phyloP scores from a whole-genome alignment of 345 rosid species.

The Carallia brachiata region DNA sequence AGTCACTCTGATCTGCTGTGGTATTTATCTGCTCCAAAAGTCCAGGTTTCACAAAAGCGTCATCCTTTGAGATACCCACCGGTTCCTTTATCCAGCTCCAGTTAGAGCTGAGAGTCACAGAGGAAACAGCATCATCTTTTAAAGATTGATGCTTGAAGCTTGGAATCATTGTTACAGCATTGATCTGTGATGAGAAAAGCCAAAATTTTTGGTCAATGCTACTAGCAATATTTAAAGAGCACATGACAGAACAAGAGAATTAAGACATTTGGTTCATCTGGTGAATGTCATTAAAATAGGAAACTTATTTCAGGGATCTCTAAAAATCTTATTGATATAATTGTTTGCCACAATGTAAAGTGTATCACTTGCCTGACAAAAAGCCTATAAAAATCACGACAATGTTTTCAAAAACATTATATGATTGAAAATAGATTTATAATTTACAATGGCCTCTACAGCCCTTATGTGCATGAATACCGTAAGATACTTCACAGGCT shows the following conservation, averaged over 20 bases:
- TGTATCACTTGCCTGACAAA: neutral
- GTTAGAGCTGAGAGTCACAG: conserved; percentile 39
- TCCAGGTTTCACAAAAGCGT: conserved; percentile 62
- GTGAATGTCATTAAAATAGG: neutral
- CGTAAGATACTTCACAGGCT: too few species aligned
- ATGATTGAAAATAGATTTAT: too few species aligned
- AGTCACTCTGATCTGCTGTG: conserved; percentile 82
- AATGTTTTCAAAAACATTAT: neutral
- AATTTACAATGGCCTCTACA: too few species aligned
- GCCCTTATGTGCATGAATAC: too few species aligned
- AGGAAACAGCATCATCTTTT: conserved; percentile 42
- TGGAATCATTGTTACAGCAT: conserved; percentile 56
- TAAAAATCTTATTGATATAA: neutral
- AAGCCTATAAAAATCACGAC: neutral
- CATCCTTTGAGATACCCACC: conserved; percentile 66
- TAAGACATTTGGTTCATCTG: neutral
- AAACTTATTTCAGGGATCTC: neutral
- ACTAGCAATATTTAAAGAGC: neutral
- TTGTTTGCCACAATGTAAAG: neutral
- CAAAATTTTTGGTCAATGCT: conserved; percentile 6
- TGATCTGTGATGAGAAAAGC: conserved; percentile 48
- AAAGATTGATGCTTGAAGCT: conserved; percentile 45
- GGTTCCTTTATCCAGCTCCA: conserved; percentile 91
- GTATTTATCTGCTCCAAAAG: conserved; percentile 84
- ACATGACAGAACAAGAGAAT: neutral